Evolutionary conservation across 352 stramenopile species (phyloP), one percentile per base, ranked within the genome.

Genomic region (Pythium utonaiense): DNA sequence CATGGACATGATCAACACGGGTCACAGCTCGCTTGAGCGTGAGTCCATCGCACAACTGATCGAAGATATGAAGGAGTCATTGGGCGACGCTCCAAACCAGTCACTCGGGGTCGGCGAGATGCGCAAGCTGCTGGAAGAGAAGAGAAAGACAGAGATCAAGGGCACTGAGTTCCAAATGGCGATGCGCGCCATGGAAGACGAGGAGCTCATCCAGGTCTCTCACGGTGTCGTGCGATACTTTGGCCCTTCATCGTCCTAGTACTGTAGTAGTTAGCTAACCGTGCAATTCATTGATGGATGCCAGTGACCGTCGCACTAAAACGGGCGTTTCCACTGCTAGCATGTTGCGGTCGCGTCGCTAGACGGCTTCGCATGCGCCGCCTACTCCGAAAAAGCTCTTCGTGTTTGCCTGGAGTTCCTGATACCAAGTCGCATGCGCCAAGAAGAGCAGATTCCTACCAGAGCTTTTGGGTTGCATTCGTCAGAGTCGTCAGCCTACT

Each of bases 1-100:
- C 74, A 99, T 99, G 97, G 97, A 99, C 71, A 98, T 98, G 91
- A 98, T 99, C 70, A 96, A 96, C 51, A 99, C 96, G 6, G 96
- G 96, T 21, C 80, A 96, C 62, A 95, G 84, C 55, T 88, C 86
- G 34, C 74, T 89, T 8, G 95, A 98, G 67, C 86, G 95, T 17
- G 84, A 98, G 57, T 74, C 80, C 6, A 70, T 92, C 12, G 69
- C 67, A 6, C 73, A 81, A 51, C 65, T 93, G 14, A 73, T 92
- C 17, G 61, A 79, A 4, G 48, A 52, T 1, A 71, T 95, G 28
- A 90, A 90, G 58, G 58, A 69, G 24, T 72, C 88, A 50, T 59
- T 95, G 21, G 63, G 64, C 38, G 78, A 85, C 24, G 71, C 77
- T 3, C 69, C 73, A 8, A 84, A 81, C 40, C 78, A 82, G 47